A percentile compares a stretch with the other conserved stretches of the same genome.
These are phyloP conservation scores for Cryptomeria japonica DNA, from an alignment of 75 land plant genomes.

Conservation along the genomic window DNA sequence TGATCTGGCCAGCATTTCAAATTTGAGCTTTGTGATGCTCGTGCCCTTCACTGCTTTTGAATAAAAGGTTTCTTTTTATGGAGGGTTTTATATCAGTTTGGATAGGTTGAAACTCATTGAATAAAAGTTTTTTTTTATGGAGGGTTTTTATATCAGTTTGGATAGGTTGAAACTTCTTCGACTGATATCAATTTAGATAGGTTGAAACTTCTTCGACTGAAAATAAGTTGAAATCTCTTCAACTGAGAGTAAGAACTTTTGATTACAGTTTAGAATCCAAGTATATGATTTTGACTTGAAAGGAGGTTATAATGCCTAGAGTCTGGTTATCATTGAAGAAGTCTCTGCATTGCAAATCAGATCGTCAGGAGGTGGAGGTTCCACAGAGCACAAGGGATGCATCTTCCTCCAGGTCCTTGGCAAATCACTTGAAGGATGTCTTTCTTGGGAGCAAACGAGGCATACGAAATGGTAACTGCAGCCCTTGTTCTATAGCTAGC, in stretches of 20 bases:
- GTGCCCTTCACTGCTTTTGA: background rate
- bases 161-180: no score
- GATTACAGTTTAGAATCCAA: background rate
- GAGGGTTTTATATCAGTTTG: no score
- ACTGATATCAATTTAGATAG: no score
- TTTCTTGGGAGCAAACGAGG: conserved; percentile 77
- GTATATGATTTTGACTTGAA: background rate
- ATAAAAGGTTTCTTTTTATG: no score
- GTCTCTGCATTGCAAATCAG: conserved; percentile 68
- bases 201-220: no score
- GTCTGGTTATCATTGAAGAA: conserved; percentile 66
- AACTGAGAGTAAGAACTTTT: background rate
- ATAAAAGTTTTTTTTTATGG: no score
- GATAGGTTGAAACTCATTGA: no score
- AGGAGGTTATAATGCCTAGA: conserved; percentile 39
- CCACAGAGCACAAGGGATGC: conserved; percentile 38
- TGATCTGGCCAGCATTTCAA: background rate
- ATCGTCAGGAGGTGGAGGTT: conserved; percentile 58
- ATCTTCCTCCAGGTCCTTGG: conserved; percentile 70
- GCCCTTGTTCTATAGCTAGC: conserved; percentile 77
- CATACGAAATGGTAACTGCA: conserved; percentile 59
- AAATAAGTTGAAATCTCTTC: no score
- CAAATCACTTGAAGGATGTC: conserved; percentile 79
- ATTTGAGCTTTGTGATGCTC: background rate
- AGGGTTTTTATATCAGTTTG: no score